A percentile compares a stretch with the other conserved stretches of the same genome.
These are phyloP conservation scores for Pneumocystis jirovecii DNA, from an alignment of 1,139 yeast species.

Conservation along the genomic window DNA sequence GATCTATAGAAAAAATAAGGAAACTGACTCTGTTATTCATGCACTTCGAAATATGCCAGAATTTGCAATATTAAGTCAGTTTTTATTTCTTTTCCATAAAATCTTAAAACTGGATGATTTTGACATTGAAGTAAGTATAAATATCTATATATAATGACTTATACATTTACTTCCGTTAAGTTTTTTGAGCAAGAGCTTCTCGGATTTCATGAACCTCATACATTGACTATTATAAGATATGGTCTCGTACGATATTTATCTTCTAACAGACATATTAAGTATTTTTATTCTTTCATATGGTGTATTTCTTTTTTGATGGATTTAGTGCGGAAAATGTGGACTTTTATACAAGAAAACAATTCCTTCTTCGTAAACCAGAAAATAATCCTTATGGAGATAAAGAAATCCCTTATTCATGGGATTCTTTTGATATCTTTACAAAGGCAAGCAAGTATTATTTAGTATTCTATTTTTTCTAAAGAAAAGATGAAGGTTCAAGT, in stretches of 20 bases:
- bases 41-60: neutral
- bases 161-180: neutral
- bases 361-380: slow-evolving; percentile 3
- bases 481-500: slow-evolving; percentile 7
- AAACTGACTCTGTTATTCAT: neutral
- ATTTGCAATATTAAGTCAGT: neutral
- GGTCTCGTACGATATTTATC: neutral
- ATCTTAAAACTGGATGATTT: neutral
- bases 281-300: neutral
- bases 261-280: slow-evolving; percentile 1
- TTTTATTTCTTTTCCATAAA: neutral
- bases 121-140: neutral
- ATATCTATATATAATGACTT: neutral
- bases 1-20: neutral
- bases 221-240: neutral
- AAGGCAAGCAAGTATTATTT: neutral
- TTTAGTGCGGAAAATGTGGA: neutral
- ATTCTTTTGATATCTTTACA: neutral
- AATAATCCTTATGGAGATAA: neutral
- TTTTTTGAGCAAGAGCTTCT: neutral
- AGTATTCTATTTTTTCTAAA: neutral
- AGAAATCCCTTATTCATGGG: neutral
- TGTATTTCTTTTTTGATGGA: neutral
- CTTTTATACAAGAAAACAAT: slow-evolving; percentile 4
- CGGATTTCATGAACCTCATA: neutral